phyloP scores from a whole-genome alignment of 2,329 filamentous ascomycete species.

The Xylariomycetidae sp. region DNA sequence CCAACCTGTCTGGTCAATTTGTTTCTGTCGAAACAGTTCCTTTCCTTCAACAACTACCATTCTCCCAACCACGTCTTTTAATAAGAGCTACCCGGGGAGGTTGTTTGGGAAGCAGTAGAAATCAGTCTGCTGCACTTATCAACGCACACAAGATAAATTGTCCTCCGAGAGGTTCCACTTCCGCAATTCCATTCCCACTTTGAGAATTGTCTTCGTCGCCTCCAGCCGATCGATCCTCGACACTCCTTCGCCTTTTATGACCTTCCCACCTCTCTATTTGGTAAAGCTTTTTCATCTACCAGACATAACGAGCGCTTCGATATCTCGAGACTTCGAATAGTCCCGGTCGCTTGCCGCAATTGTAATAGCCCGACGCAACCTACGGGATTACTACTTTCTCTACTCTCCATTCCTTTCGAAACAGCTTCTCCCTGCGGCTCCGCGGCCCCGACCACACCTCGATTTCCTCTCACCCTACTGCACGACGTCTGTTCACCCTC shows the following conservation, averaged over 20 bases:
- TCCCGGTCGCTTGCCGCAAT: slow-evolving; percentile 19
- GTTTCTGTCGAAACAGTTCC: no score
- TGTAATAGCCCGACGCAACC: slow-evolving; percentile 24
- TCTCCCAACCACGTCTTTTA: slow-evolving; percentile 14
- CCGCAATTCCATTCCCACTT: neutral
- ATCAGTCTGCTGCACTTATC: neutral
- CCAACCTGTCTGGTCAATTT: slow-evolving; percentile 26
- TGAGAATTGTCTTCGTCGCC: slow-evolving; percentile 6
- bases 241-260: slow-evolving; percentile 14
- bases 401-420: slow-evolving; percentile 13
- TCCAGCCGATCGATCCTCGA: slow-evolving; percentile 7
- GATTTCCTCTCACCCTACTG: neutral
- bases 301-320: slow-evolving; percentile 3
- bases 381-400: slow-evolving; percentile 24
- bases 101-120: slow-evolving; percentile 6
- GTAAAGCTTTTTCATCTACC: slow-evolving; percentile 5
- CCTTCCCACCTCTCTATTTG: slow-evolving; percentile 6
- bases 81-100: no score
- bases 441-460: neutral
- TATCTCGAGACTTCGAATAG: slow-evolving; percentile 10
- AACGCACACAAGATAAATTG: neutral
- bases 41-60: slow-evolving; percentile 16
- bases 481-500: slow-evolving; percentile 5
- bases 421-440: slow-evolving; percentile 11
- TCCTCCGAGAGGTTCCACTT: neutral